Conservation (phyloP, 768 basidiomycete species). For the Termitomyces sp. region DNA sequence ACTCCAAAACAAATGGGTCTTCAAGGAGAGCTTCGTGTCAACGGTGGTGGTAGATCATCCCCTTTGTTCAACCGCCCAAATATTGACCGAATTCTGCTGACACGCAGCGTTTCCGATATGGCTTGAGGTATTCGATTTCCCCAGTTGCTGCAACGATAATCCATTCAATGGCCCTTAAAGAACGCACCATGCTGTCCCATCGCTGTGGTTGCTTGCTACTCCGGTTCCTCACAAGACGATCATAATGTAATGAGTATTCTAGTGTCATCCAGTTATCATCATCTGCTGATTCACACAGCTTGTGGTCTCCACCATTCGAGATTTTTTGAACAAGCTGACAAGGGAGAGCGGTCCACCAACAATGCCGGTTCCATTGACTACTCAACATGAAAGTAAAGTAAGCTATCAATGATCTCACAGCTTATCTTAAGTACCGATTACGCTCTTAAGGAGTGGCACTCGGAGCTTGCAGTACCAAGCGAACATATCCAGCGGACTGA, state of each 20-base stretch:
- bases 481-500: constrained; percentile 28
- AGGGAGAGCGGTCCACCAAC: constrained; percentile 28
- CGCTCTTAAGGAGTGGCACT: constrained; percentile 27
- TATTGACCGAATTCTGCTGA: neutral
- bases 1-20: constrained; percentile 67
- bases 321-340: constrained; percentile 61
- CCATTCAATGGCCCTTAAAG: constrained; percentile 27
- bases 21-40: constrained; percentile 56
- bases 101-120: constrained; percentile 74
- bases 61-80: neutral
- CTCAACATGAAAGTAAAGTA: constrained; percentile 24
- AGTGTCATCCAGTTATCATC: neutral
- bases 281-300: constrained; percentile 34
- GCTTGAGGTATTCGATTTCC: constrained; percentile 52
- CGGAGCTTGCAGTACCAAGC: constrained; percentile 20
- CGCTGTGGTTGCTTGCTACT: constrained; percentile 72
- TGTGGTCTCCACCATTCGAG: constrained; percentile 57
- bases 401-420: neutral
- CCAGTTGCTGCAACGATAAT: neutral
- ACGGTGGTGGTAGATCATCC: constrained; percentile 66
- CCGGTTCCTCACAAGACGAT: constrained; percentile 77
- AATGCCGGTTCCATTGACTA: constrained; percentile 24
- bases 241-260: constrained; percentile 52
- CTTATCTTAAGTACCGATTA: neutral
- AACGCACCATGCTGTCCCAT: constrained; percentile 83